These are phyloP conservation scores for Taiozyma sp. DNA, from an alignment of 1,139 yeast species.

Conservation along the genomic window DNA sequence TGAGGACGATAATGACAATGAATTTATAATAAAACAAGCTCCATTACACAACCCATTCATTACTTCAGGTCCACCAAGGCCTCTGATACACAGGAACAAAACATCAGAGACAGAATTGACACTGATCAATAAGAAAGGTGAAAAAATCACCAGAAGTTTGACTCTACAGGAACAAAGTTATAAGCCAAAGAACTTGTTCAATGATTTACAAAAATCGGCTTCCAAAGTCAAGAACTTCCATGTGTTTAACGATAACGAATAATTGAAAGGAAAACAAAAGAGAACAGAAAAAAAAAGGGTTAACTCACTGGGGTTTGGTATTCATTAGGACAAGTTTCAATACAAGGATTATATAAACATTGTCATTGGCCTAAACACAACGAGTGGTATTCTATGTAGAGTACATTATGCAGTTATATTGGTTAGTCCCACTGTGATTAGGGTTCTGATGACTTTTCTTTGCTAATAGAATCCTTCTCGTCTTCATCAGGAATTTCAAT, in stretches of 20 bases:
- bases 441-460: background rate
- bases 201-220: conserved; percentile 1
- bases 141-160: conserved; percentile 14
- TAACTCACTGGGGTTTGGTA: background rate
- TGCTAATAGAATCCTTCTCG: background rate
- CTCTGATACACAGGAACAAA: conserved; percentile 12
- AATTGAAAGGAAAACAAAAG: background rate
- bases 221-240: conserved; percentile 1
- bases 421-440: too few relatives aligned
- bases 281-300: background rate
- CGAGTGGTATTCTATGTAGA: too few relatives aligned
- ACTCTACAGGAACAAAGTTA: conserved; percentile 8
- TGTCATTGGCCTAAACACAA: background rate
- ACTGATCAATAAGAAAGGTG: conserved; percentile 23
- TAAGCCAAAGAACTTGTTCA: conserved; percentile 11
- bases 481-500: background rate
- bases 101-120: conserved; percentile 16
- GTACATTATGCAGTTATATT: background rate
- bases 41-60: conserved; percentile 17
- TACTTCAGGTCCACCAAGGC: background rate
- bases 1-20: conserved; percentile 12
- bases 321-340: background rate
- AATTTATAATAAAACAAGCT: conserved; percentile 7
- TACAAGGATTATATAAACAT: too few relatives aligned
- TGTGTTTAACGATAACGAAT: conserved; percentile 9